A percentile compares a stretch with the other conserved stretches of the same genome.
These are phyloP conservation scores for Cordyceps cicadae DNA, from an alignment of 2,329 filamentous ascomycete species.

Conservation along the genomic window DNA sequence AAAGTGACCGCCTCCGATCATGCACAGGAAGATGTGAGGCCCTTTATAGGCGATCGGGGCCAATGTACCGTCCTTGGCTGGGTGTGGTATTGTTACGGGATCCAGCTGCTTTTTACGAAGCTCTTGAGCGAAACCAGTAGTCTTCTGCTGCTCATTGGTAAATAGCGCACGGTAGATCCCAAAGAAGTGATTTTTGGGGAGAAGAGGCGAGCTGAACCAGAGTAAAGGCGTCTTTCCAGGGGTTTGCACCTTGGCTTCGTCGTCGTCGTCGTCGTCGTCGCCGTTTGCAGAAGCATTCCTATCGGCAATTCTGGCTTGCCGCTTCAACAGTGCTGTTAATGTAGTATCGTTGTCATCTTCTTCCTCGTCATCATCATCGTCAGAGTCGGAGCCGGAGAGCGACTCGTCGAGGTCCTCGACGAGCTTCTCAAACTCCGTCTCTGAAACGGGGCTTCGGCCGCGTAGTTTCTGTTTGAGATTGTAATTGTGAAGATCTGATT, in stretches of 20 bases:
- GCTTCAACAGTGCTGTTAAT: conserved; percentile 69
- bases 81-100: conserved; percentile 46
- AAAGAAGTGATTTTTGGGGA: conserved; percentile 72
- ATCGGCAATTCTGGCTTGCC: conserved; percentile 66
- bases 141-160: conserved; percentile 58
- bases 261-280: conserved; percentile 41
- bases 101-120: conserved; percentile 70
- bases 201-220: conserved; percentile 71
- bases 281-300: conserved; percentile 40
- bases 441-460: conserved; percentile 61
- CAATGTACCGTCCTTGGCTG: conserved; percentile 49
- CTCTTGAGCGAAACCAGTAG: conserved; percentile 53
- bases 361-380: conserved; percentile 60
- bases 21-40: conserved; percentile 90
- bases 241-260: conserved; percentile 39
- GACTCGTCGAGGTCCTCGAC: conserved; percentile 84
- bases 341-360: conserved; percentile 56
- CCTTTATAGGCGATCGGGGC: conserved; percentile 52
- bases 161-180: conserved; percentile 83
- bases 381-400: conserved; percentile 76
- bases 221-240: conserved; percentile 65
- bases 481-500: conserved; percentile 87
- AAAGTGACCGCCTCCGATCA: conserved; percentile 97
- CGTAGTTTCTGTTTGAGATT: conserved; percentile 89
- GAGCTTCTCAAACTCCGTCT: conserved; percentile 78